These are phyloP conservation scores for Hypericum androsaemum DNA, from an alignment of 345 rosid species.

Conservation along the genomic window DNA sequence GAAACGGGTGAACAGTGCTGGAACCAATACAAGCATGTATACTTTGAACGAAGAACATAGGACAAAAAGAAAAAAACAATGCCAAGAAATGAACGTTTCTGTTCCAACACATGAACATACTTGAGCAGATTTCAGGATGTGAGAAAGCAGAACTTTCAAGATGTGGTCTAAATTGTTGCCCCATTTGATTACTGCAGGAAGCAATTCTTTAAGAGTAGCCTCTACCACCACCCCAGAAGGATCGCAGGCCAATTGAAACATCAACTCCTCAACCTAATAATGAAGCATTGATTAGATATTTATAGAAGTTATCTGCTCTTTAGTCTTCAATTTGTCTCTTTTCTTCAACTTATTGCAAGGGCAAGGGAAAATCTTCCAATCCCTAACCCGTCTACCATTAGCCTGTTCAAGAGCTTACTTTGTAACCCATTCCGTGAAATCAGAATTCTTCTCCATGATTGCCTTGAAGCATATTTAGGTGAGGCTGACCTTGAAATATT, in stretches of 20 bases:
- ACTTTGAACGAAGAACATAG: conserved; percentile 1
- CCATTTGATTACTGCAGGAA: conserved; percentile 78
- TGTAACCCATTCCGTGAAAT: conserved; percentile 66
- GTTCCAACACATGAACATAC: conserved; percentile 30
- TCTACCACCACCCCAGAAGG: conserved; percentile 94
- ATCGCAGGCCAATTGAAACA: conserved; percentile 88
- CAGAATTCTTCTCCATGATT: conserved; percentile 67
- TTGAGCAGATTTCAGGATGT: conserved; percentile 65
- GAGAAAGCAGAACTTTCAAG: conserved; percentile 66
- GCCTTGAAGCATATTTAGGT: conserved; percentile 60
- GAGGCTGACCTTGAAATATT: conserved; percentile 99
- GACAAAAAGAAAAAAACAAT: conserved; percentile 5
- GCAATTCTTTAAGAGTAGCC: conserved; percentile 69
- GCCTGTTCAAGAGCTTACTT: conserved; percentile 69
- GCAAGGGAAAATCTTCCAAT: conserved; percentile 24
- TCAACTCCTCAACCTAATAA: conserved; percentile 83
- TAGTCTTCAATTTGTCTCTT: conserved; percentile 17
- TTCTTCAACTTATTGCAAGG: conserved; percentile 32
- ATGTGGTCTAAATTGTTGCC: conserved; percentile 76
- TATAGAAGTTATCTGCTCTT: not conserved
- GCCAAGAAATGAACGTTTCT: conserved; percentile 10
- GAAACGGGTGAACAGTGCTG: conserved; percentile 93
- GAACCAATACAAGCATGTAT: conserved; percentile 13
- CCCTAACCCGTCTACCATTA: conserved; percentile 48
- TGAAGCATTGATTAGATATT: conserved; percentile 17